Evolutionary conservation across 805 yeast species (phyloP).

Genomic region (Kodamaea laetipori): DNA sequence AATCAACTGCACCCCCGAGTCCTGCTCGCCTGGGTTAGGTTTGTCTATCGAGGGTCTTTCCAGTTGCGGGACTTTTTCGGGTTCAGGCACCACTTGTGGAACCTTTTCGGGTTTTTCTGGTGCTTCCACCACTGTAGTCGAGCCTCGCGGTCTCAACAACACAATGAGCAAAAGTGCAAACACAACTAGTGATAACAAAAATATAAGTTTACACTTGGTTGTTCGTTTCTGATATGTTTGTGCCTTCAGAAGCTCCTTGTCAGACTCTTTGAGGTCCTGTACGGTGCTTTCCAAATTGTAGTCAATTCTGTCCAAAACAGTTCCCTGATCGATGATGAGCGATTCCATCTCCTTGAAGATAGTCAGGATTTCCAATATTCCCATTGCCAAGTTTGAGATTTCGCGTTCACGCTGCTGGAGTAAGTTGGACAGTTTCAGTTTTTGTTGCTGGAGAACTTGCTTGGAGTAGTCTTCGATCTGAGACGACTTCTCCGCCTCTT

Average conservation of each 20-base stretch:
- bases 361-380: slow-evolving; percentile 89
- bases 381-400: slow-evolving; percentile 87
- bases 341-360: slow-evolving; percentile 92
- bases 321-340: slow-evolving; percentile 93
- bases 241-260: slow-evolving; percentile 75
- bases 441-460: slow-evolving; percentile 53
- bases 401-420: slow-evolving; percentile 82
- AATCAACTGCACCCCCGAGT: background rate
- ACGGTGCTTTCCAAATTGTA: slow-evolving; percentile 85
- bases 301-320: slow-evolving; percentile 89
- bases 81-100: slow-evolving; percentile 2
- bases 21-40: slow-evolving; percentile 8
- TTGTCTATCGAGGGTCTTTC: slow-evolving; percentile 12
- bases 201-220: slow-evolving; percentile 85
- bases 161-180: slow-evolving; percentile 70
- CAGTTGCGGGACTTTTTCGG: slow-evolving; percentile 3
- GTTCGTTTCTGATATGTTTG: slow-evolving; percentile 82
- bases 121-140: slow-evolving; percentile 27
- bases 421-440: slow-evolving; percentile 27
- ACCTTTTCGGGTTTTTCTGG: slow-evolving; percentile 15
- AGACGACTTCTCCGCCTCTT: slow-evolving; percentile 29
- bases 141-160: slow-evolving; percentile 59
- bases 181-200: slow-evolving; percentile 70
- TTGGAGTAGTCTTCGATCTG: slow-evolving; percentile 54
- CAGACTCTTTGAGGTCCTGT: slow-evolving; percentile 72